Conservation (phyloP, 805 yeast species). For the Saturnispora mendoncae region DNA sequence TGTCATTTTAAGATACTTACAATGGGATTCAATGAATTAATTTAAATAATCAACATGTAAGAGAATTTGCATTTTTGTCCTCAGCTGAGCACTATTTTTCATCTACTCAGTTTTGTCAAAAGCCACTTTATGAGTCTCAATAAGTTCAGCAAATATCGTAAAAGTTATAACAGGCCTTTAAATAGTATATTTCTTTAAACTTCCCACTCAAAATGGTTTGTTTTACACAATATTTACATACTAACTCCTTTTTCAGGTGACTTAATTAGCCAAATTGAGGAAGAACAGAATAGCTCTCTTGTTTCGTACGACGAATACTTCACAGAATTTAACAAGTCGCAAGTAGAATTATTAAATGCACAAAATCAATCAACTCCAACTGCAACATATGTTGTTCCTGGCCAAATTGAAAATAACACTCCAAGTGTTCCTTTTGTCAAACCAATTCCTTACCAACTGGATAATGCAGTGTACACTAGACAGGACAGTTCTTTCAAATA, state of each 20-base stretch:
- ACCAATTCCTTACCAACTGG: not conserved
- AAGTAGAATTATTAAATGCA: not conserved
- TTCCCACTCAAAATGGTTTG: not conserved
- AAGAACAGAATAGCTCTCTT: not conserved
- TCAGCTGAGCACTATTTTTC: conserved; percentile 4
- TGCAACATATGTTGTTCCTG: not conserved
- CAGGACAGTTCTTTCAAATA: not conserved
- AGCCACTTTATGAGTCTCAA: not conserved
- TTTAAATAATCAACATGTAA: not conserved
- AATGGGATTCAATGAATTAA: no score
- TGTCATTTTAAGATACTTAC: no score
- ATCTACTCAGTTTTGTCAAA: no score
- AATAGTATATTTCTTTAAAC: not conserved
- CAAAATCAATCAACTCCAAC: not conserved
- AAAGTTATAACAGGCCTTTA: not conserved
- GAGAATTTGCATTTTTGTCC: not conserved
- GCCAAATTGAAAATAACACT: not conserved
- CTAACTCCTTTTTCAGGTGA: not conserved
- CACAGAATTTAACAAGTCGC: conserved; percentile 1
- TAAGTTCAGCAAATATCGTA: not conserved
- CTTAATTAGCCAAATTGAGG: not conserved
- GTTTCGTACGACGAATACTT: not conserved
- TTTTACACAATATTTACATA: no score
- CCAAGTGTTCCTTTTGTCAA: not conserved
- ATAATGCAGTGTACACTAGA: not conserved